Evolutionary conservation across 768 basidiomycete genomes (phyloP).

Genomic region (Agaricus blazei): DNA sequence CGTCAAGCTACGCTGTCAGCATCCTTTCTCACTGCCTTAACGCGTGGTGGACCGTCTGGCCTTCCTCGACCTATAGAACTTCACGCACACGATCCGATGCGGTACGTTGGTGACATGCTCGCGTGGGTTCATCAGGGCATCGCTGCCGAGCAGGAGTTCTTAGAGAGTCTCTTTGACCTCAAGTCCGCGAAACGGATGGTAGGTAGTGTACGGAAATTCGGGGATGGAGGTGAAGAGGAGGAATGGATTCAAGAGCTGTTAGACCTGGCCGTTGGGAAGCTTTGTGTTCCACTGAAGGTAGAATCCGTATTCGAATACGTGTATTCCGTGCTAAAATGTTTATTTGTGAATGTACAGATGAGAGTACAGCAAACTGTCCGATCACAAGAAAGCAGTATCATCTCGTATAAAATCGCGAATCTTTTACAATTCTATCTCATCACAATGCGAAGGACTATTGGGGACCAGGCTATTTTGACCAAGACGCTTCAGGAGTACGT

Average conservation of each 20-base stretch:
- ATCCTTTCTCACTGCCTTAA: constrained; percentile 84
- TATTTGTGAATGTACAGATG: constrained; percentile 37
- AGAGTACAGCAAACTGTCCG: constrained; percentile 92
- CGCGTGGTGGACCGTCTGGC: constrained; percentile 80
- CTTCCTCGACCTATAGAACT: constrained; percentile 92
- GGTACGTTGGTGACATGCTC: constrained; percentile 97
- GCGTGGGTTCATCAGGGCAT: constrained; percentile 98
- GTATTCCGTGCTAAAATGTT: background rate
- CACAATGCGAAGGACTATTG: constrained; percentile 91
- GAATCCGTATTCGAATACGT: background rate
- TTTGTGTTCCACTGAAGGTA: constrained; percentile 89
- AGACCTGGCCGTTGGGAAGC: constrained; percentile 75
- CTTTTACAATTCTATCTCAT: constrained; percentile 91
- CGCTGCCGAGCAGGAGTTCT: constrained; percentile 90
- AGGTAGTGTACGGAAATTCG: constrained; percentile 56
- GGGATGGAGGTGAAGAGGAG: constrained; percentile 56
- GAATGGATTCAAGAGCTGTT: constrained; percentile 76
- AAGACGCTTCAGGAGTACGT: constrained; percentile 75
- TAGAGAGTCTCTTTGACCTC: constrained; percentile 81
- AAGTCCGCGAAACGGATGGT: constrained; percentile 68
- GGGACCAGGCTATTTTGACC: constrained; percentile 73
- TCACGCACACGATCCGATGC: constrained; percentile 94
- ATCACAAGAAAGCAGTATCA: constrained; percentile 90
- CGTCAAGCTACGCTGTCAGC: constrained; percentile 76
- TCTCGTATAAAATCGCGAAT: constrained; percentile 90